A percentile compares a stretch with the other conserved stretches of the same genome.
Conservation (phyloP, 78 protist species). For the Cyanophora paradoxa region DNA sequence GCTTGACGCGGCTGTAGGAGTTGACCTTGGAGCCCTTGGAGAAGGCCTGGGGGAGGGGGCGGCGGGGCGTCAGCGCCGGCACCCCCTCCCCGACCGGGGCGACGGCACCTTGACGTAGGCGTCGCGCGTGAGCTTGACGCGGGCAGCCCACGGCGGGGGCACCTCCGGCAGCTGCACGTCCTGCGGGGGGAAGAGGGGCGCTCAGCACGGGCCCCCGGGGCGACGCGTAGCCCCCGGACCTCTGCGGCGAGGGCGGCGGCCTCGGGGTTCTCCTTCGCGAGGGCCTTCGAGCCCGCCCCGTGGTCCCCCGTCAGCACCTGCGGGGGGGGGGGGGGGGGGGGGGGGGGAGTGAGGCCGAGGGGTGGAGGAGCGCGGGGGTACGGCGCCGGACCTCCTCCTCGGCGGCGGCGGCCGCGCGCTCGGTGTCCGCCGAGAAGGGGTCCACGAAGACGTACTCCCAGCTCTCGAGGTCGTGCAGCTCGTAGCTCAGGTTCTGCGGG, state of each 20-base stretch:
- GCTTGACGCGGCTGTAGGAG: too few species aligned
- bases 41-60: too few species aligned
- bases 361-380: too few species aligned
- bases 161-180: background rate
- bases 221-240: background rate
- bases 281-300: background rate
- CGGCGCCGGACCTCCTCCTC: background rate
- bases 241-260: background rate
- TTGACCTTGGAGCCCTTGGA: too few species aligned
- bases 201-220: background rate
- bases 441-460: slow-evolving; percentile 33
- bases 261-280: background rate
- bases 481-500: background rate
- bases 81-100: too few species aligned
- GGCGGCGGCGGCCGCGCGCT: background rate
- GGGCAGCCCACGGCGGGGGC: slow-evolving; percentile 28
- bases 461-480: background rate
- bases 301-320: background rate
- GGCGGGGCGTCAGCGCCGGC: too few species aligned
- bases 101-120: too few species aligned
- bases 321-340: too few species aligned
- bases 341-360: too few species aligned
- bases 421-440: background rate
- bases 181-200: background rate
- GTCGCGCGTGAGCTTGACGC: background rate